Evolutionary conservation across 2,329 filamentous ascomycete species (phyloP).

Genomic region (Arthrobotrys musiformis): DNA sequence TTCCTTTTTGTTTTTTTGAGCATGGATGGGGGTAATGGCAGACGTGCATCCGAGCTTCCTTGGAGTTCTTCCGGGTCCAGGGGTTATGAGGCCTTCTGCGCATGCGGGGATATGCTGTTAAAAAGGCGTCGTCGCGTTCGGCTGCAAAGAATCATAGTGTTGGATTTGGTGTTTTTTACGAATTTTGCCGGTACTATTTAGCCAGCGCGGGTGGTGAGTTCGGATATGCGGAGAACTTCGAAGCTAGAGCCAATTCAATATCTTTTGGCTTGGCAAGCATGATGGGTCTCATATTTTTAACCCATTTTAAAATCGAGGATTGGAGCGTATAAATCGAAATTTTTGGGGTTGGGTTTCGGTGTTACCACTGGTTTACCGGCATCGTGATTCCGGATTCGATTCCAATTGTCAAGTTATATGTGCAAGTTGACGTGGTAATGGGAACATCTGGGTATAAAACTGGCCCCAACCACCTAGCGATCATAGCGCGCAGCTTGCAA

Average conservation of each 20-base stretch:
- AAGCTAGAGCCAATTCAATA: neutral
- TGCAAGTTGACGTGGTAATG: neutral
- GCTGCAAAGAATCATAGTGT: neutral
- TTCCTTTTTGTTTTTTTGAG: too few relatives aligned
- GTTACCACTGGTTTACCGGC: too few relatives aligned
- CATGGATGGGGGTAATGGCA: constrained; percentile 37
- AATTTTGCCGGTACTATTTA: constrained; percentile 42
- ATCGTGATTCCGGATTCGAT: too few relatives aligned
- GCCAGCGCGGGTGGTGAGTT: constrained; percentile 41
- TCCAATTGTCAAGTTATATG: neutral
- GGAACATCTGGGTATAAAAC: neutral
- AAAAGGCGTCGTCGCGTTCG: neutral
- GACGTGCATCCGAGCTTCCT: constrained; percentile 37
- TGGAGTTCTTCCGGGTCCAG: constrained; percentile 46
- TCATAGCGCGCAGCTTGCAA: neutral
- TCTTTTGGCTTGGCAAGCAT: neutral
- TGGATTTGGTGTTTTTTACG: constrained; percentile 32
- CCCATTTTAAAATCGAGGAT: neutral
- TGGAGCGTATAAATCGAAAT: neutral
- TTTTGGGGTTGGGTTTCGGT: neutral
- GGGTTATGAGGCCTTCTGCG: neutral
- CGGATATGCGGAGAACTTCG: constrained; percentile 32
- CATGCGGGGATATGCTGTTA: constrained; percentile 34
- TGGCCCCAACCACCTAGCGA: neutral
- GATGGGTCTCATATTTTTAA: neutral